Evolutionary conservation across 2,329 filamentous ascomycete genomes (phyloP), one percentile per base, ranked within the genome.

Genomic region (Verticillium albo-atrum): DNA sequence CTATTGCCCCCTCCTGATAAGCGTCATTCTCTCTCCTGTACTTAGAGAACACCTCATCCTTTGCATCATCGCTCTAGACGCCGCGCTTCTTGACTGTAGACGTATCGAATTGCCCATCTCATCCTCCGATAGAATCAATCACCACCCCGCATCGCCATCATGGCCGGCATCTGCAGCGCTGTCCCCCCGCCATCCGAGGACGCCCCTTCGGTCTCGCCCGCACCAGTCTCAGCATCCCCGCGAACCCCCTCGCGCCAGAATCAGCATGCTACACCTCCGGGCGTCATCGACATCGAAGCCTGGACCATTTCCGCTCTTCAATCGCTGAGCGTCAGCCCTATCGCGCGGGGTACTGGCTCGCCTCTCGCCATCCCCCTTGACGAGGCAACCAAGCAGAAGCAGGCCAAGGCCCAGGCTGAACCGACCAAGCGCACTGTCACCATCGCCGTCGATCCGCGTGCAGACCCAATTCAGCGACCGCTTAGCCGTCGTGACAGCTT

Each of bases 281-380:
- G 27, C 73, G 42, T 77, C 56, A 76, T 85, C 58, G 84, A 89
- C 62, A 86, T 90, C 61, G 88, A 88, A 62, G 80, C 86, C 34
- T 91, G 89, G 89, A 87, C 87, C 15, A 75, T 83, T 57, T 80
- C 79, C 20, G 82, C 84, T 6, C 78, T 86, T 53, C 76, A 82
- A 66, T 82, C 79, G 52, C 80, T 83, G 52, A 81, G 75, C 68
- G 75, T 88, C 50, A 81, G 84, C 1, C 78, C 84, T 10, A 68
- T 78, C 27, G 80, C 82, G n/a, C 79, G 81, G 55, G 87, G 86
- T 58, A 84, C 84, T 3, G 83, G 85, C 53, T 81, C 83, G 28
- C 81, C 87, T 4, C 81, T 96, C 57, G 81, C 87, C 55, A 95
- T 96, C 65, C 88, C 91, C 2, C 84, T 96, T 57, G 90, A 96